Evolutionary conservation across 2,329 filamentous ascomycete species (phyloP).

Genomic region (Cyphellophora europaea): DNA sequence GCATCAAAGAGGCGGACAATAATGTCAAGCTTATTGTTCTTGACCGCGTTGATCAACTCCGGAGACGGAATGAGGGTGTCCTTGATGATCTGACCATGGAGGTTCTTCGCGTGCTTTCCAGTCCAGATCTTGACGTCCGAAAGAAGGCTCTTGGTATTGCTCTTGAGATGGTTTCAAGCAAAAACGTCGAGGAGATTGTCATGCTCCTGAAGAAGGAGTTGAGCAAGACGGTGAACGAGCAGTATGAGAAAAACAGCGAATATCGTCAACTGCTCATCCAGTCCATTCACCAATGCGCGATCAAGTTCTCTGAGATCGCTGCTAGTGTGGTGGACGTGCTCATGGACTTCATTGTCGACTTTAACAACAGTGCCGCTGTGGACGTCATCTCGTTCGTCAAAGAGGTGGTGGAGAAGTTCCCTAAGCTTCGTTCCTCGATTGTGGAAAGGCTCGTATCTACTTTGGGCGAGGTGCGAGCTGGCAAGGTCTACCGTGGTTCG

Average conservation of each 20-base stretch:
- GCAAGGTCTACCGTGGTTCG: slow-evolving; percentile 93
- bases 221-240: slow-evolving; percentile 93
- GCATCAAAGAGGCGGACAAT: slow-evolving; percentile 96
- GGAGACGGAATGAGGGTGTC: slow-evolving; percentile 81
- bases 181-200: slow-evolving; percentile 96
- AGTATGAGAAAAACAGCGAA: slow-evolving; percentile 96
- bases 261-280: slow-evolving; percentile 93
- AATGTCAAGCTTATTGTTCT: slow-evolving; percentile 98
- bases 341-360: slow-evolving; percentile 98
- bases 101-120: slow-evolving; percentile 86
- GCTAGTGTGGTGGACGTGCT: slow-evolving; percentile 91
- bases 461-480: slow-evolving; percentile 83
- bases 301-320: slow-evolving; percentile 97
- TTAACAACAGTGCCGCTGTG: slow-evolving; percentile 92
- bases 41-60: slow-evolving; percentile 80
- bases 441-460: slow-evolving; percentile 83
- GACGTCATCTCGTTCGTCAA: slow-evolving; percentile 99
- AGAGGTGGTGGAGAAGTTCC: slow-evolving; percentile 97
- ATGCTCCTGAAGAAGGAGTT: slow-evolving; percentile 95
- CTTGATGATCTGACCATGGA: slow-evolving; percentile 96
- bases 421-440: slow-evolving; percentile 76
- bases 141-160: slow-evolving; percentile 84
- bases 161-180: slow-evolving; percentile 96
- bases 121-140: slow-evolving; percentile 90
- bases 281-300: slow-evolving; percentile 95